phyloP scores from a whole-genome alignment of 768 basidiomycete genomes.

The Leucogyrophana mollusca region DNA sequence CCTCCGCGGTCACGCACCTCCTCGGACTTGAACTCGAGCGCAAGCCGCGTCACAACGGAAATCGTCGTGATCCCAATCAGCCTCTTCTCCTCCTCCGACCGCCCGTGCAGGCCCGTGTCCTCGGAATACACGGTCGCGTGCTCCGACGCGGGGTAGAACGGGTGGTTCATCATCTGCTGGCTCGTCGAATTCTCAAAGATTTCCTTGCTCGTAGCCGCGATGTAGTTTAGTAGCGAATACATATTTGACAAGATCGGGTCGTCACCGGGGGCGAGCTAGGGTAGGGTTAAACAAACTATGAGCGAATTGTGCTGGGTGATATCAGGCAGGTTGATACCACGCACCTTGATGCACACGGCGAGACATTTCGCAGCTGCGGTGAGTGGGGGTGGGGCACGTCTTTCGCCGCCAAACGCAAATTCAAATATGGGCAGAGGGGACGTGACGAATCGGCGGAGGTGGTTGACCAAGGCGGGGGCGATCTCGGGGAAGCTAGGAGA shows the following conservation, averaged over 20 bases:
- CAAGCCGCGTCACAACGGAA: constrained; percentile 83
- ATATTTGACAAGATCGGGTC: constrained; percentile 92
- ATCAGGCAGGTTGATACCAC: constrained; percentile 11
- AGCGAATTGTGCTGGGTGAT: constrained; percentile 1
- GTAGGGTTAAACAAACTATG: background rate
- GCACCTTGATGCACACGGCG: constrained; percentile 83
- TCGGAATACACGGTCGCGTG: constrained; percentile 44
- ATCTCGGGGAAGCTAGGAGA: constrained; percentile 72
- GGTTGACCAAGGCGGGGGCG: constrained; percentile 68
- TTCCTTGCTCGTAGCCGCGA: constrained; percentile 81
- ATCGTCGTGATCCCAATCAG: constrained; percentile 89
- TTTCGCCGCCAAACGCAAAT: constrained; percentile 74
- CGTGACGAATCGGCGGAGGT: constrained; percentile 85
- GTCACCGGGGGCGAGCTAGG: constrained; percentile 78
- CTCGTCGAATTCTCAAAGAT: constrained; percentile 51
- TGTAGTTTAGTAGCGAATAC: constrained; percentile 94
- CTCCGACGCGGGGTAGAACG: constrained; percentile 33
- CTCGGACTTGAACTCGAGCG: constrained; percentile 82
- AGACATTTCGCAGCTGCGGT: constrained; percentile 88
- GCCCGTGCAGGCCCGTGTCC: constrained; percentile 61
- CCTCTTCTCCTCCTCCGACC: constrained; percentile 82
- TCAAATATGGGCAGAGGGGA: constrained; percentile 88
- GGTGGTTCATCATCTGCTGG: constrained; percentile 40
- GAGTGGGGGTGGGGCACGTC: constrained; percentile 73
- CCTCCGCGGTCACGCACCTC: too few relatives aligned